Evolutionary conservation across 129 eudicot genomes (phyloP).

Genomic region (Pseudognaphalium luteoalbum): DNA sequence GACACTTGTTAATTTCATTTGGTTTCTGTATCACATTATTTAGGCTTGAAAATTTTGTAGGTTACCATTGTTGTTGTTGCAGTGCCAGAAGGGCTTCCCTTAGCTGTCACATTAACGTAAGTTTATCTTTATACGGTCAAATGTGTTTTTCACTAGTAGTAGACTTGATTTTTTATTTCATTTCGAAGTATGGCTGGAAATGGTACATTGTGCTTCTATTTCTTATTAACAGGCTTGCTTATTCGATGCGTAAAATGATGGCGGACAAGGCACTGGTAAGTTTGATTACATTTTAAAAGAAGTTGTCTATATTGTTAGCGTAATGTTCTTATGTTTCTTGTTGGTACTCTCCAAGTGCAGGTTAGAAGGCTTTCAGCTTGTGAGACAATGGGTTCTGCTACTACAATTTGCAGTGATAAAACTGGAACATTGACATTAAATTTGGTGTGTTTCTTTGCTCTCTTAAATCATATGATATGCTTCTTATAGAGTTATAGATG

Average conservation of each 20-base stretch:
- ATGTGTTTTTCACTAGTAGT: background rate
- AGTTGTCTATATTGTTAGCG: background rate
- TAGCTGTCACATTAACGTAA: conserved; percentile 97
- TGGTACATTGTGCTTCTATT: background rate
- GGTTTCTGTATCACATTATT: conserved; percentile 23
- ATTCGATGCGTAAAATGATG: conserved; percentile 99
- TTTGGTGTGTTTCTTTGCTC: conserved; percentile 46
- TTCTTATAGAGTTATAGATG: background rate
- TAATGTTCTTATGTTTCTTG: background rate
- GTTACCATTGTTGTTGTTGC: conserved; percentile 98
- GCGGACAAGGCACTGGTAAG: conserved; percentile 95
- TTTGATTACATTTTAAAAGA: conserved; percentile 2
- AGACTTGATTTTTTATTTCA: conserved; percentile 3
- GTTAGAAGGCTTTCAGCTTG: conserved; percentile 98
- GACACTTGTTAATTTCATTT: conserved; percentile 4
- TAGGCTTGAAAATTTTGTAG: conserved; percentile 38
- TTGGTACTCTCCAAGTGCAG: conserved; percentile 42
- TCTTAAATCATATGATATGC: conserved; percentile 9
- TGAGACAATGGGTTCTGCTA: conserved; percentile 99
- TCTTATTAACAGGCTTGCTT: conserved; percentile 71
- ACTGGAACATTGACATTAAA: conserved; percentile 96
- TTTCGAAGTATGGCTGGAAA: background rate
- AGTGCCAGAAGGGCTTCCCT: conserved; percentile 99
- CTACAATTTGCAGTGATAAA: conserved; percentile 98
- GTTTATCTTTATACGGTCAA: conserved; percentile 28